These are phyloP conservation scores for Hymenoscyphus repandus DNA, from an alignment of 2,329 filamentous ascomycete species.

Conservation along the genomic window DNA sequence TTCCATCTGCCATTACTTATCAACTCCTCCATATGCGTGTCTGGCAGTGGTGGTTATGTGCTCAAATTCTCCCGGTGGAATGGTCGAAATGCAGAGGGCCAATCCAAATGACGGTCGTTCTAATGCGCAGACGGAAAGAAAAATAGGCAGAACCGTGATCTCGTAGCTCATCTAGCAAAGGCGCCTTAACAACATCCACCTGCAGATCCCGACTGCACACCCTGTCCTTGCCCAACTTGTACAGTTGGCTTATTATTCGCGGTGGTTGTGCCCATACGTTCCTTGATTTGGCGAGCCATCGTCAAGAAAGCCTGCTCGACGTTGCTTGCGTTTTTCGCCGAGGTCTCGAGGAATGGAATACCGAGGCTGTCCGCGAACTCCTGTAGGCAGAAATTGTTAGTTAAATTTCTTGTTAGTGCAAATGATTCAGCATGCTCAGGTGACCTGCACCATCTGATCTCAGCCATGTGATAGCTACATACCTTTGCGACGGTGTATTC, in stretches of 20 bases:
- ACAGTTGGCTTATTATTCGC: conserved; percentile 98
- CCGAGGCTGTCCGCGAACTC: conserved; percentile 98
- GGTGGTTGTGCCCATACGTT: conserved; percentile 95
- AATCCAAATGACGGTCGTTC: conserved; percentile 29
- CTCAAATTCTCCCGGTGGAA: conserved; percentile 16
- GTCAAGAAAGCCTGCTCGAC: conserved; percentile 99
- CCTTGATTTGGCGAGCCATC: conserved; percentile 99
- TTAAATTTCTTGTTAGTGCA: not conserved
- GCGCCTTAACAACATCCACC: conserved; percentile 80
- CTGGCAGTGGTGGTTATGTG: conserved; percentile 27
- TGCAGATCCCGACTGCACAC: conserved; percentile 80
- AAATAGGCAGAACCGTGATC: conserved; percentile 21
- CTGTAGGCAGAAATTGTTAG: conserved; percentile 41
- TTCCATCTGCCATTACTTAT: conserved; percentile 29
- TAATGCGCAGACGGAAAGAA: conserved; percentile 29
- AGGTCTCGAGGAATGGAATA: conserved; percentile 99
- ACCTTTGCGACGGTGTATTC: conserved; percentile 99
- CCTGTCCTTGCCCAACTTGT: conserved; percentile 90
- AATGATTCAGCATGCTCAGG: conserved; percentile 12
- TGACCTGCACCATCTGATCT: conserved; percentile 22
- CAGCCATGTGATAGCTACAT: conserved; percentile 33
- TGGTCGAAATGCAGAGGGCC: conserved; percentile 26
- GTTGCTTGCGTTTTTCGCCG: conserved; percentile 98
- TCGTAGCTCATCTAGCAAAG: conserved; percentile 15
- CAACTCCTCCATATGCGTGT: conserved; percentile 22